Evolutionary conservation across 2,329 filamentous ascomycete genomes (phyloP).

Genomic region (Elsinoe perseae): DNA sequence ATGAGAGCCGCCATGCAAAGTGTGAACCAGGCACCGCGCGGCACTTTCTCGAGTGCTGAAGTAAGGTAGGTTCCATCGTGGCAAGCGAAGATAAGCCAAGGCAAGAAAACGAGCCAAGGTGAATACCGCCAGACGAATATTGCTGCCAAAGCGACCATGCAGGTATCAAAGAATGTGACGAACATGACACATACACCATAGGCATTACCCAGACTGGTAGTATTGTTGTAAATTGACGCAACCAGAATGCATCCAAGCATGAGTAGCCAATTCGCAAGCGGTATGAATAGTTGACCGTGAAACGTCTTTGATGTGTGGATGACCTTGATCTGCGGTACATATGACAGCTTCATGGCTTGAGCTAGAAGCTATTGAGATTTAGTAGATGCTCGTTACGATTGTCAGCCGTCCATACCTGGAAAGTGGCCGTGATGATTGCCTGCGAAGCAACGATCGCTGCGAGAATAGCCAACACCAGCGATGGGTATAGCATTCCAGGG

Average conservation of each 20-base stretch:
- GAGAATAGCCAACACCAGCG: conserved; percentile 53
- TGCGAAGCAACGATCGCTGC: conserved; percentile 70
- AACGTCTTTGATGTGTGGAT: conserved; percentile 63
- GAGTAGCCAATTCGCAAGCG: conserved; percentile 67
- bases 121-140: conserved; percentile 64
- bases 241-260: conserved; percentile 70
- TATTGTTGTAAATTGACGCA: conserved; percentile 66
- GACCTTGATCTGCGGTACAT: conserved; percentile 68
- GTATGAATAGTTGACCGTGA: conserved; percentile 70
- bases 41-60: conserved; percentile 63
- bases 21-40: conserved; percentile 72
- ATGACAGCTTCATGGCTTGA: conserved; percentile 64
- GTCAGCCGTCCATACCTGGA: conserved; percentile 40
- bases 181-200: conserved; percentile 75
- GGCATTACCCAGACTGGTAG: conserved; percentile 61
- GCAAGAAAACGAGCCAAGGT: conserved; percentile 51
- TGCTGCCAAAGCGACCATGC: conserved; percentile 63
- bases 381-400: neutral
- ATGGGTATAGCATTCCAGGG: conserved; percentile 59
- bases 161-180: conserved; percentile 70
- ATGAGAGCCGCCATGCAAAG: conserved; percentile 57
- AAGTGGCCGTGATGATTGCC: conserved; percentile 68
- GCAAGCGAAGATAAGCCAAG: conserved; percentile 56
- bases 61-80: conserved; percentile 65
- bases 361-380: conserved; percentile 44